Percentiles rank a stretch among this genome's conserved stretches.
phyloP scores from a whole-genome alignment of 495 filamentous ascomycete genomes.

The Podospora pseudocomata region DNA sequence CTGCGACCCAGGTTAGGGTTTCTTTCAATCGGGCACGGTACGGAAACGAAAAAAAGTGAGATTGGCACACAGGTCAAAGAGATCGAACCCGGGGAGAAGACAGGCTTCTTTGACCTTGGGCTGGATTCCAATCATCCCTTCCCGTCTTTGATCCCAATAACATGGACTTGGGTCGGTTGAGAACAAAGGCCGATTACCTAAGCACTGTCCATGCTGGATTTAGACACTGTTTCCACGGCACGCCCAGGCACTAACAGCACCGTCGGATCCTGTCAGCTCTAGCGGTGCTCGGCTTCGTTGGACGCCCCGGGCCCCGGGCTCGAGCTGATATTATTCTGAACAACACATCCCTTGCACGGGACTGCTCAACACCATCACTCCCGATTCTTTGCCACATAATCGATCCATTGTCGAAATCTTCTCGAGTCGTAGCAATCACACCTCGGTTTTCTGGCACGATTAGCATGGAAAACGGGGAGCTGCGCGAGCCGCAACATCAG shows the following conservation, averaged over 20 bases:
- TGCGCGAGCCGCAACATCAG: constrained; percentile 22
- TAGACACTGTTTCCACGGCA: neutral
- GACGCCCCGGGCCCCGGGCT: neutral
- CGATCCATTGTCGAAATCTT: neutral
- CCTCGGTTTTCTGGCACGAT: constrained; percentile 1
- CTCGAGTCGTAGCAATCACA: constrained; percentile 1
- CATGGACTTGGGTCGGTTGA: neutral
- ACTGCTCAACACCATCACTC: neutral
- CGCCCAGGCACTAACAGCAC: neutral
- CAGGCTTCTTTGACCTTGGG: neutral
- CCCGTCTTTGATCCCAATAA: neutral
- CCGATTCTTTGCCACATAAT: neutral
- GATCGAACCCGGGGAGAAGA: neutral
- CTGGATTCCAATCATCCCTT: neutral
- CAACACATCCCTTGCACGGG: neutral
- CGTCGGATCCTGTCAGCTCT: neutral
- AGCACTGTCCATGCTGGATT: neutral
- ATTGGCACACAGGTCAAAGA: neutral
- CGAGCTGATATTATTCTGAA: neutral
- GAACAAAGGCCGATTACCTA: neutral
- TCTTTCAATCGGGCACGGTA: no score
- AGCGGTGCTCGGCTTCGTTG: neutral
- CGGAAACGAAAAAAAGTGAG: no score
- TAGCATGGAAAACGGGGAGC: constrained; percentile 18
- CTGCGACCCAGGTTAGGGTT: neutral